Evolutionary conservation across 805 yeast genomes (phyloP), one percentile per base, ranked within the genome.

Genomic region (Metschnikowia chrysomelidarum): DNA sequence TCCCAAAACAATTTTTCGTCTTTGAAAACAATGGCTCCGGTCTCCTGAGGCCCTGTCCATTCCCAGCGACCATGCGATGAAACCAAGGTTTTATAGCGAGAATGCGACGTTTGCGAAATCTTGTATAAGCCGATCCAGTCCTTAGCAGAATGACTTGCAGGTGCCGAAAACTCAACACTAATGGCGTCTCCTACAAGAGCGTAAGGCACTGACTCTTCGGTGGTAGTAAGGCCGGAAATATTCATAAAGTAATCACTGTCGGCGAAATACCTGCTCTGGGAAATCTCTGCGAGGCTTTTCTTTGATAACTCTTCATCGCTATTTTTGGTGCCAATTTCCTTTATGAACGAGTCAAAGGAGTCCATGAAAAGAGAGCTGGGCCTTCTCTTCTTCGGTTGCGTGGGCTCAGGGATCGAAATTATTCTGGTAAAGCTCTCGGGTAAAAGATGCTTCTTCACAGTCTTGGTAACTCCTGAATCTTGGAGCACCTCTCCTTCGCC

Each of bases 81-180:
- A n/a, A 78, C 60, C 23, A 70, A 59, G 0, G 93, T 83, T 18
- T 65, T 69, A 26, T 69, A 68, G 35, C 78, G 67, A 14, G 80
- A 73, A 22, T 64, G 64, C 4, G 78, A 72, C 12, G 85, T 77
- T 42, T 75, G 82, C 17, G 75, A 61, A 7, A 82, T 71, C 35
- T 75, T 74, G 59, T 85, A 85, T 19, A 85, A 57, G 1, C 93
- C 94, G 45, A 85, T 71, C 95, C 95, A 85, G 53, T 83, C 89
- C 27, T 64, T 68, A 0, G 59, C 38, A 12, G 75, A 60, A 43
- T 74, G 78, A 16, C 51, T 41, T 2, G 59, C 61, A 1, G 85
- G 82, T 0, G 80, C 63, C 18, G 57, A 53, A 80, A 84, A 85
- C 14, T 58, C 51, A 4, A 82, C 71, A 14, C 53, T 54, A 17